Evolutionary conservation across 78 protist species (phyloP), one percentile per base, ranked within the genome.

Genomic region (Polysphondylium violaceum): DNA sequence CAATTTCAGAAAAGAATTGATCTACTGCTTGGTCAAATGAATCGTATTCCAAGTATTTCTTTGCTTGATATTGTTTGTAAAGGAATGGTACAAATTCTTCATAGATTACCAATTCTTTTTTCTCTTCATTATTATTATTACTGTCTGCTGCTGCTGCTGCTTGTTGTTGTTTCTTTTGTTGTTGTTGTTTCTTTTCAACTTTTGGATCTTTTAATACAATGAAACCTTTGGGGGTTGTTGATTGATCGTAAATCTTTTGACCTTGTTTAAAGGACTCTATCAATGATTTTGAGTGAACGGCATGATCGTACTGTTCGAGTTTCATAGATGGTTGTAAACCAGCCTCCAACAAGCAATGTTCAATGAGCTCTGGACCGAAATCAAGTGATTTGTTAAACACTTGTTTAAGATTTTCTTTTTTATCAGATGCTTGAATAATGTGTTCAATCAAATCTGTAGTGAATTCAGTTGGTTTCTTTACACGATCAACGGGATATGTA

Each of bases 11-110:
- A 81, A 95, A 98, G 95, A 61, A 97, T 38, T 94, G 96, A 73
- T 98, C 99, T 5, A 96, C 95, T 8, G 98, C 97, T 27, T 47
- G 63, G 41, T 92, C 94, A 75, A 98, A 98, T 23, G 93, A 59
- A 12, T 43, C 87, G 31, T 65, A 87, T 87, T 94, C 94, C 17
- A 60, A 36, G 25, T 27, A 38, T 50, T 50, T 53, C 33, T 55
- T 56, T 19, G 33, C 19, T 12, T 27, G 68, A 36, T 44, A 75
- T 63, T 95, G 97, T 31, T 44, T 35, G 38, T 86, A 88, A 21
- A 81, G 44, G 41, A 44, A 50, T 53, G 98, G 97, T 47, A 78
- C 74, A 43, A 97, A 97, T 21, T 96, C 97, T n/a, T 79, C 96
- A 60, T 74, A 97, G 0, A 79, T 56, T 7, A 73, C 86, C 60